Percentiles rank a stretch among this genome's conserved stretches.
Evolutionary conservation across 768 basidiomycete genomes (phyloP).

Genomic region (Tricholoma saponaceum): DNA sequence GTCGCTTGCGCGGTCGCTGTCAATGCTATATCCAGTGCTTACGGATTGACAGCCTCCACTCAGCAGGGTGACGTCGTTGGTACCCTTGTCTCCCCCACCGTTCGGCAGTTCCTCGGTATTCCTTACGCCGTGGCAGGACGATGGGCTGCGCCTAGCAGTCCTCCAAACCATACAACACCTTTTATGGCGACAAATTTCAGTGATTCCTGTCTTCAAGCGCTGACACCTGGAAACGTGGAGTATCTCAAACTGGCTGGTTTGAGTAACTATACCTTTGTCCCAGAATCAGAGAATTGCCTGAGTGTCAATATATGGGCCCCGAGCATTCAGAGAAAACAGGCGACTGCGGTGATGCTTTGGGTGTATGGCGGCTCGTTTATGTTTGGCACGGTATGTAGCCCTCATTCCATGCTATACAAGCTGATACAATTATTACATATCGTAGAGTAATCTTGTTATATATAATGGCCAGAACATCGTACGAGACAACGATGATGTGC

Average conservation of each 20-base stretch:
- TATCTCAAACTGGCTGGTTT: slow-evolving; percentile 21
- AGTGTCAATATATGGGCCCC: slow-evolving; percentile 38
- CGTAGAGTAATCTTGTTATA: slow-evolving; percentile 25
- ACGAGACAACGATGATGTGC: slow-evolving; percentile 31
- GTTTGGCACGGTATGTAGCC: slow-evolving; percentile 29
- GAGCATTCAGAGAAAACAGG: slow-evolving; percentile 24
- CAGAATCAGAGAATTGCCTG: slow-evolving; percentile 33
- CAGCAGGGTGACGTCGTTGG: slow-evolving; percentile 29
- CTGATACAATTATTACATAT: neutral
- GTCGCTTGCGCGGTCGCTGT: neutral
- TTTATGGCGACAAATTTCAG: slow-evolving; percentile 28
- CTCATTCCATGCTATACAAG: too few relatives aligned
- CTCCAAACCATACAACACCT: slow-evolving; percentile 15
- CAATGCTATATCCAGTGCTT: neutral
- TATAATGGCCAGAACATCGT: slow-evolving; percentile 32
- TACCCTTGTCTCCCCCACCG: slow-evolving; percentile 19
- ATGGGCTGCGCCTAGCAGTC: slow-evolving; percentile 27
- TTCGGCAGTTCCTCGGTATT: slow-evolving; percentile 34
- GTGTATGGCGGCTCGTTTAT: slow-evolving; percentile 37
- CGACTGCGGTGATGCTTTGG: slow-evolving; percentile 33
- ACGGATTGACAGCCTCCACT: slow-evolving; percentile 24
- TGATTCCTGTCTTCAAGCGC: slow-evolving; percentile 27
- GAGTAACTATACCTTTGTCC: slow-evolving; percentile 19
- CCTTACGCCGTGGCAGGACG: slow-evolving; percentile 30
- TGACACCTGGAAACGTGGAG: slow-evolving; percentile 16